A percentile compares a stretch with the other conserved stretches of the same genome.
phyloP scores from a whole-genome alignment of 2,329 filamentous ascomycete species.

The Aphanocladium album region DNA sequence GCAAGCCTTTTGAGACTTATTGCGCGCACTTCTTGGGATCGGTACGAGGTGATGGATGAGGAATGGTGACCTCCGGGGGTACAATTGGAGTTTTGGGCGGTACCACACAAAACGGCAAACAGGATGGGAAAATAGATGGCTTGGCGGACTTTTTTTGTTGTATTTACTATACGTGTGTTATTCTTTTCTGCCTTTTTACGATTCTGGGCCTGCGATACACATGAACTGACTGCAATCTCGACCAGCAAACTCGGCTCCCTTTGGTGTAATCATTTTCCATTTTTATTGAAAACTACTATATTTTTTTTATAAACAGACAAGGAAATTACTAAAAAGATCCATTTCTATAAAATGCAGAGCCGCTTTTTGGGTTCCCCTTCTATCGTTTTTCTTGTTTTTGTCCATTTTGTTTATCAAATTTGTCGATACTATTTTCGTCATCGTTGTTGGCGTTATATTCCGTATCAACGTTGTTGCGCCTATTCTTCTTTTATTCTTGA shows the following conservation, averaged over 20 bases:
- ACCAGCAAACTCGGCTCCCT: no score
- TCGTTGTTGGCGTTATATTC: no score
- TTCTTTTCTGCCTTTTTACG: not conserved
- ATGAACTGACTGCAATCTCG: no score
- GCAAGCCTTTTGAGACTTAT: not conserved
- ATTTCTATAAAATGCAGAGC: not conserved
- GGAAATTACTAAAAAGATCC: not conserved
- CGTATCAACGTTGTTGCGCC: no score
- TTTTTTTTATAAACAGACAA: no score
- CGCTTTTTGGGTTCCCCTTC: not conserved
- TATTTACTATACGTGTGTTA: not conserved
- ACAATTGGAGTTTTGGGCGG: not conserved
- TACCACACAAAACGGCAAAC: conserved; percentile 3
- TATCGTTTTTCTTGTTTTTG: no score
- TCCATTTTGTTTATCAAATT: not conserved
- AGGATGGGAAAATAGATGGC: conserved; percentile 3
- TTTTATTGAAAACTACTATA: not conserved
- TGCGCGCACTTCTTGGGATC: not conserved
- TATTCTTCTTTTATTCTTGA: no score
- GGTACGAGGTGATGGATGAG: not conserved
- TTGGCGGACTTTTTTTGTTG: not conserved
- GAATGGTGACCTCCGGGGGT: not conserved
- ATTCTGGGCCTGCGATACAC: no score
- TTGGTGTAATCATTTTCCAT: no score
- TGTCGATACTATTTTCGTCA: no score